A percentile compares a stretch with the other conserved stretches of the same genome.
Conservation (phyloP, 345 rosid genomes). For the Carallia brachiata region DNA sequence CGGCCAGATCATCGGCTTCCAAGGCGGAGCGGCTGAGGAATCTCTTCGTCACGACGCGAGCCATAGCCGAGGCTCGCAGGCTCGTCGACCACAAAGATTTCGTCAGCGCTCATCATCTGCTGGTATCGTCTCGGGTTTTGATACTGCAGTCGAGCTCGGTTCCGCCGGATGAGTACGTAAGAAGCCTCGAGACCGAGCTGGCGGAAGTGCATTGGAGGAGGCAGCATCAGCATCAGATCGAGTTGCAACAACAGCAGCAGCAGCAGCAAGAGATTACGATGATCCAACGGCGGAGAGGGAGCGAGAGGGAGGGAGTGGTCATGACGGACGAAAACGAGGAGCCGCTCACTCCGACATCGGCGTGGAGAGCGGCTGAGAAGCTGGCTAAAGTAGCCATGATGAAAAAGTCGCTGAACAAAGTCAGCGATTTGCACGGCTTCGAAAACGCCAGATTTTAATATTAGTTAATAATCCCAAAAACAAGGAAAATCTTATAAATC, state of each 20-base stretch:
- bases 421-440: conserved; percentile 36
- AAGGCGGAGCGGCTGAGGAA: conserved; percentile 19
- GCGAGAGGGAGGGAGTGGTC: conserved; percentile 33
- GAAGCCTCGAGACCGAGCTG: conserved; percentile 26
- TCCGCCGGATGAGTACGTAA: conserved; percentile 20
- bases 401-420: conserved; percentile 32
- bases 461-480: neutral
- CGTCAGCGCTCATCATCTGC: conserved; percentile 25
- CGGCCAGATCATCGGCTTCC: conserved; percentile 20
- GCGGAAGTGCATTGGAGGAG: conserved; percentile 29
- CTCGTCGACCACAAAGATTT: conserved; percentile 21
- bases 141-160: conserved; percentile 16
- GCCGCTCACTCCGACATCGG: conserved; percentile 32
- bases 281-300: conserved; percentile 35
- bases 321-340: conserved; percentile 60
- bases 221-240: conserved; percentile 13
- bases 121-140: conserved; percentile 23
- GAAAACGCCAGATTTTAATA: conserved; percentile 34
- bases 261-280: conserved; percentile 4
- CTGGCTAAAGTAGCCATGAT: conserved; percentile 34
- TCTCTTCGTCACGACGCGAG: conserved; percentile 24
- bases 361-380: conserved; percentile 40
- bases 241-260: conserved; percentile 24
- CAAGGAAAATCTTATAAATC: neutral
- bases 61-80: conserved; percentile 26